These are phyloP conservation scores for Ceratocystiopsis minuta DNA, from an alignment of 2,329 filamentous ascomycete genomes.

Conservation along the genomic window DNA sequence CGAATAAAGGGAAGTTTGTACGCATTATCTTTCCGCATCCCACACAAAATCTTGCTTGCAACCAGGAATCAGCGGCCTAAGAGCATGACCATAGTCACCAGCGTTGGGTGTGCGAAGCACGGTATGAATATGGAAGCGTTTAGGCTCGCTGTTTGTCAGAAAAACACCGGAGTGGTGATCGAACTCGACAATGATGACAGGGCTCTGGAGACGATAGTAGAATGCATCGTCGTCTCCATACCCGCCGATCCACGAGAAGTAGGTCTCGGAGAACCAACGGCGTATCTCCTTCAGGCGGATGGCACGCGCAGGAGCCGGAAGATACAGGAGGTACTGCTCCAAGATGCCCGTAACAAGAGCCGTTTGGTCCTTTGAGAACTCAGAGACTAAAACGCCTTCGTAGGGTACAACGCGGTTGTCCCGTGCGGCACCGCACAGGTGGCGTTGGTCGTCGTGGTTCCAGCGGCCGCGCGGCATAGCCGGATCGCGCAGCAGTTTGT, in stretches of 20 bases:
- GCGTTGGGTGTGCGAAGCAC: slow-evolving; percentile 53
- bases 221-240: slow-evolving; percentile 50
- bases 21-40: too few relatives aligned
- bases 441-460: slow-evolving; percentile 68
- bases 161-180: slow-evolving; percentile 66
- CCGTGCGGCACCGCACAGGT: slow-evolving; percentile 59
- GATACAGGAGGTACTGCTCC: slow-evolving; percentile 48
- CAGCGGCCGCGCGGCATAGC: slow-evolving; percentile 51
- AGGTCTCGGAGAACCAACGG: slow-evolving; percentile 47
- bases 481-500: slow-evolving; percentile 41
- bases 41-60: too few relatives aligned
- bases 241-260: slow-evolving; percentile 64
- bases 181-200: slow-evolving; percentile 58
- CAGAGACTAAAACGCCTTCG: slow-evolving; percentile 42
- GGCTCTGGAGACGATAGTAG: slow-evolving; percentile 63
- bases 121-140: slow-evolving; percentile 67
- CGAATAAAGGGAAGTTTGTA: too few relatives aligned
- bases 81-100: slow-evolving; percentile 53
- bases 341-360: slow-evolving; percentile 38
- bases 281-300: slow-evolving; percentile 36
- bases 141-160: slow-evolving; percentile 51
- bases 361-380: slow-evolving; percentile 30
- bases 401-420: slow-evolving; percentile 64
- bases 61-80: slow-evolving; percentile 20
- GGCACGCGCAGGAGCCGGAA: slow-evolving; percentile 36